Percentiles rank a stretch among this genome's conserved stretches.
Conservation (phyloP, 345 rosid genomes). For the Turnera subulata region DNA sequence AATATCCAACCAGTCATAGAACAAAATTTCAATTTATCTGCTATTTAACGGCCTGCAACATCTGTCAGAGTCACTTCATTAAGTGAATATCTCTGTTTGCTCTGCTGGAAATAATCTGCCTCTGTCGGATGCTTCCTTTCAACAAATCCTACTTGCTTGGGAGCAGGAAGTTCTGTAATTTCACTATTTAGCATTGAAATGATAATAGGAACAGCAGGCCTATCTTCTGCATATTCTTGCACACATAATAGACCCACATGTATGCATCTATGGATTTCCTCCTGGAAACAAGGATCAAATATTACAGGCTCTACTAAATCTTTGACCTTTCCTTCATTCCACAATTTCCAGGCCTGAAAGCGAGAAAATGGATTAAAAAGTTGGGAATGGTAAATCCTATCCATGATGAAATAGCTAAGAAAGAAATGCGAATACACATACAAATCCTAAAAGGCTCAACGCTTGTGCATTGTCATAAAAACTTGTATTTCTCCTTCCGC, state of each 20-base stretch:
- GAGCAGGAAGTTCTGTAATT: constrained; percentile 12
- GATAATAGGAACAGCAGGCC: constrained; percentile 5
- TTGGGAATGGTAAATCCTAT: too few species aligned
- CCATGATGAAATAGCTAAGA: too few species aligned
- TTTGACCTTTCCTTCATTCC: constrained; percentile 10
- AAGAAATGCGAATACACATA: background rate
- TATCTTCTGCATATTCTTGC: constrained; percentile 23
- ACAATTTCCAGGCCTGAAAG: constrained; percentile 25
- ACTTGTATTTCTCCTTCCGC: constrained; percentile 31
- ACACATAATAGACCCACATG: constrained; percentile 28
- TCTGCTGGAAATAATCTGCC: background rate
- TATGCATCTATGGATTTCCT: background rate
- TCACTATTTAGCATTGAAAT: constrained; percentile 14
- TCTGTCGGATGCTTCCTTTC: background rate
- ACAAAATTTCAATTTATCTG: too few species aligned
- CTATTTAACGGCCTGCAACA: background rate
- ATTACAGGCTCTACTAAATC: background rate
- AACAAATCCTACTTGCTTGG: constrained; percentile 9
- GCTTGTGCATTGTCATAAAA: constrained; percentile 18
- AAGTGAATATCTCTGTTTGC: background rate
- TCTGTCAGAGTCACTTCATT: constrained; percentile 3
- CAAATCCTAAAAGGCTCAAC: constrained; percentile 25
- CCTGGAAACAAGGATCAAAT: background rate
- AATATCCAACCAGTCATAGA: too few species aligned
- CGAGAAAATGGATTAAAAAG: background rate